Conservation (phyloP, 202 grass and related monocot genomes). For the Musa balbisiana region DNA sequence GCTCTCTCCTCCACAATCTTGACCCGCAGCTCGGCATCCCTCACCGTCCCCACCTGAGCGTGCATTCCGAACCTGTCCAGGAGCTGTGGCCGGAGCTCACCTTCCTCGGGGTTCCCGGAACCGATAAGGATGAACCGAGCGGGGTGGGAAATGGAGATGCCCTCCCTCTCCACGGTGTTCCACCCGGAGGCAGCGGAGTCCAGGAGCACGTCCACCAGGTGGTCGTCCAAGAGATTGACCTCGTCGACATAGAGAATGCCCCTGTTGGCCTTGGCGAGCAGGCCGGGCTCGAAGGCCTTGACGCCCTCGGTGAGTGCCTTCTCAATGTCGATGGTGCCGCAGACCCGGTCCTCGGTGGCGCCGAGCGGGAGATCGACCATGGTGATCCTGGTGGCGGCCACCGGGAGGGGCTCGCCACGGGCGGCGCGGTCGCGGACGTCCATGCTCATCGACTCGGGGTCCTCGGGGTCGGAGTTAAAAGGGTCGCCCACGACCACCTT, state of each 20-base stretch:
- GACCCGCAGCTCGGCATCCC: slow-evolving; percentile 82
- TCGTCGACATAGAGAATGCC: slow-evolving; percentile 96
- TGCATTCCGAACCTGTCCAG: slow-evolving; percentile 97
- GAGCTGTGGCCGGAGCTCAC: slow-evolving; percentile 83
- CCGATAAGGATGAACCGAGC: slow-evolving; percentile 95
- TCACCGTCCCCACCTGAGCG: slow-evolving; percentile 78
- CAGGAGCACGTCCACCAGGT: slow-evolving; percentile 84
- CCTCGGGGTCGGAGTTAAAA: slow-evolving; percentile 89
- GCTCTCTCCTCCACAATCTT: slow-evolving; percentile 95
- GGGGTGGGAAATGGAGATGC: slow-evolving; percentile 97
- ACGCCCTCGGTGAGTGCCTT: slow-evolving; percentile 94
- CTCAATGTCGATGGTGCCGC: slow-evolving; percentile 98
- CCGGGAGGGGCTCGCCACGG: slow-evolving; percentile 44
- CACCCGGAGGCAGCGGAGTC: slow-evolving; percentile 78
- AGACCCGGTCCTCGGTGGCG: slow-evolving; percentile 91
- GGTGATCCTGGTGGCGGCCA: slow-evolving; percentile 58
- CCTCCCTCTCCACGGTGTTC: slow-evolving; percentile 99
- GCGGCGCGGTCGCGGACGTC: slow-evolving; percentile 53
- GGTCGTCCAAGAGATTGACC: slow-evolving; percentile 89
- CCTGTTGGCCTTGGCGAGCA: slow-evolving; percentile 96
- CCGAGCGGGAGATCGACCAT: slow-evolving; percentile 98
- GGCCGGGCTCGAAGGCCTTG: slow-evolving; percentile 90
- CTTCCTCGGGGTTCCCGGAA: slow-evolving; percentile 91
- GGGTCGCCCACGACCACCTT: slow-evolving; percentile 72
- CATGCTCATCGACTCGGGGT: slow-evolving; percentile 75